These are phyloP conservation scores for Globisporangium recalcitrans DNA, from an alignment of 352 stramenopile species.

Conservation along the genomic window DNA sequence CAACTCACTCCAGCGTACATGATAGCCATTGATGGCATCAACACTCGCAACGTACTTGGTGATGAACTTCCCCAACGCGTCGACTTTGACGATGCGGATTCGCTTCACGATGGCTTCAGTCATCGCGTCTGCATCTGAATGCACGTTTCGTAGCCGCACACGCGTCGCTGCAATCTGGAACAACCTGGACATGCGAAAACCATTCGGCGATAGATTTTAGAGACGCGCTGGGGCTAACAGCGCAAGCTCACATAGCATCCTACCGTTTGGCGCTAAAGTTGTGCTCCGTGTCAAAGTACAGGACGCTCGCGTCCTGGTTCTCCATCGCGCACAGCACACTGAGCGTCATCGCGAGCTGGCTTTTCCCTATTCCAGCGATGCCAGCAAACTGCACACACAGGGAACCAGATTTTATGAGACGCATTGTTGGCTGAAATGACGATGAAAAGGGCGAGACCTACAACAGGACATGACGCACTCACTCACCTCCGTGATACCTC, in stretches of 20 bases:
- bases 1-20: background rate
- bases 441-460: background rate
- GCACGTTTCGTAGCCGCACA: conserved; percentile 18
- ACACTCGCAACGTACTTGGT: conserved; percentile 23
- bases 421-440: background rate
- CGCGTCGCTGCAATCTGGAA: conserved; percentile 42
- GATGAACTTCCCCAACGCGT: conserved; percentile 37
- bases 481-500: conserved; percentile 48
- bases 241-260: background rate
- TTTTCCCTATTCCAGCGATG: conserved; percentile 70
- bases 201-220: background rate
- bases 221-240: background rate
- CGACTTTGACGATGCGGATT: conserved; percentile 36
- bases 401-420: background rate
- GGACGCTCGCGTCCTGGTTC: conserved; percentile 42
- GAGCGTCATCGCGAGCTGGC: conserved; percentile 69
- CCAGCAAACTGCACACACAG: conserved; percentile 47
- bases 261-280: conserved; percentile 73
- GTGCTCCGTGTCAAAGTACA: conserved; percentile 72
- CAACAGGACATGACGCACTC: background rate
- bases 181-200: conserved; percentile 21
- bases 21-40: background rate
- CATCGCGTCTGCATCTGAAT: conserved; percentile 18
- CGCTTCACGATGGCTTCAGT: conserved; percentile 32
- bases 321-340: conserved; percentile 62